Evolutionary conservation across 192 early-diverging fungal genomes (phyloP).

Genomic region (Linnemannia schmuckeri): DNA sequence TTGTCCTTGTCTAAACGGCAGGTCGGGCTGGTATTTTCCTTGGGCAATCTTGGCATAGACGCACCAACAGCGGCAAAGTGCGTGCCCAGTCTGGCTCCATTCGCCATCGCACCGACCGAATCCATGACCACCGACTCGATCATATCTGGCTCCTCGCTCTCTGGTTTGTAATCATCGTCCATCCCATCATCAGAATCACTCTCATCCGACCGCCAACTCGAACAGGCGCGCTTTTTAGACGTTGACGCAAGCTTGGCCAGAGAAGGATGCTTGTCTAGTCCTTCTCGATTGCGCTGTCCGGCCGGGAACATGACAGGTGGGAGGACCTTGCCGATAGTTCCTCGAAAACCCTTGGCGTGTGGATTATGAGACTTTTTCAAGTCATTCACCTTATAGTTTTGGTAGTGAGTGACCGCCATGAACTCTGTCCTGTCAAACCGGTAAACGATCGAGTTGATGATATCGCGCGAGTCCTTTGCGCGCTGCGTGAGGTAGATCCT

Average conservation of each 20-base stretch:
- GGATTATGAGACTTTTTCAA: constrained; percentile 71
- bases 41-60: background rate
- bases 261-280: no score
- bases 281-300: background rate
- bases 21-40: background rate
- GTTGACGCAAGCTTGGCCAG: background rate
- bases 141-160: background rate
- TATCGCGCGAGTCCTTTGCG: background rate
- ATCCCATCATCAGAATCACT: background rate
- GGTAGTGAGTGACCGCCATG: constrained; percentile 74
- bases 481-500: constrained; percentile 63
- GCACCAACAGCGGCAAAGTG: background rate
- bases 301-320: background rate
- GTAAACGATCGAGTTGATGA: constrained; percentile 28
- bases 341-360: constrained; percentile 72
- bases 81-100: background rate
- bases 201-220: background rate
- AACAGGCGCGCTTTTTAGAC: background rate
- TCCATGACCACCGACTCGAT: background rate
- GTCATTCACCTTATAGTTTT: constrained; percentile 66
- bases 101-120: background rate
- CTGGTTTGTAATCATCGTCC: background rate
- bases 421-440: constrained; percentile 64
- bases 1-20: constrained; percentile 3
- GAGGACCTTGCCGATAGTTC: background rate